Base-by-base conservation (phyloP, 306 rosid genomes). In the Lagenaria siceraria region DNA sequence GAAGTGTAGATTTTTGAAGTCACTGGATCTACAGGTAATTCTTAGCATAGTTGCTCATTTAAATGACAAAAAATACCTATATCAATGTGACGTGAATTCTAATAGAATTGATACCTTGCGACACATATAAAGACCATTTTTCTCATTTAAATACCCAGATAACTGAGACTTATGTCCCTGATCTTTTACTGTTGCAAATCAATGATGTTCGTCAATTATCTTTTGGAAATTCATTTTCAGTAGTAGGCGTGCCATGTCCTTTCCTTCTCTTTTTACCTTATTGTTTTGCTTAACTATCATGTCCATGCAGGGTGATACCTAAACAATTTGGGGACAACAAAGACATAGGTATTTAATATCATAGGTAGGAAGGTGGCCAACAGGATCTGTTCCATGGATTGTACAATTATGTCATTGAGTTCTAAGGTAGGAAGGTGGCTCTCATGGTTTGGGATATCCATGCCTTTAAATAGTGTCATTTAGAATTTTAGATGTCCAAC, bases 11-110 rank as follows among this genome's bases (percentile, higher is more conserved):
- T 73, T 40, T 52, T 80, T 95, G 83, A 95, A 87, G 53, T 86
- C 93, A 27, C 83, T 95, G 92, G 98, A 95, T 73, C 83, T 95
- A 85, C 99, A 92, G 99, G 99, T 90, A 52, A 77, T 51, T 51
- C 27, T 17, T 17, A 14, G 25, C 35, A 17, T 33, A 18, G 59
- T 25, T 48, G 48, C 35, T 19, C 27, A 46, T 48, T 46, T 46
- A 1, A 15, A 25, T 3, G 35, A 46, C 46, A 38, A 15, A 17
- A 27, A 29, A 8, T 72, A 17, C n/a, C 8, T 49, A 17, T 27
- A 72, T 49, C 60, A 49, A 4, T 24, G 38, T 43, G 2, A 48
- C 17, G 27, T 27, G 46, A 73, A 51, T 51, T 29, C 51, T 49
- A 46, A 19, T 24, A 49, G 40, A 24, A 25, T 24, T 48, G 42